Evolutionary conservation across 1,284 basidiomycete species (phyloP).

Genomic region (Amylostereum areolatum): DNA sequence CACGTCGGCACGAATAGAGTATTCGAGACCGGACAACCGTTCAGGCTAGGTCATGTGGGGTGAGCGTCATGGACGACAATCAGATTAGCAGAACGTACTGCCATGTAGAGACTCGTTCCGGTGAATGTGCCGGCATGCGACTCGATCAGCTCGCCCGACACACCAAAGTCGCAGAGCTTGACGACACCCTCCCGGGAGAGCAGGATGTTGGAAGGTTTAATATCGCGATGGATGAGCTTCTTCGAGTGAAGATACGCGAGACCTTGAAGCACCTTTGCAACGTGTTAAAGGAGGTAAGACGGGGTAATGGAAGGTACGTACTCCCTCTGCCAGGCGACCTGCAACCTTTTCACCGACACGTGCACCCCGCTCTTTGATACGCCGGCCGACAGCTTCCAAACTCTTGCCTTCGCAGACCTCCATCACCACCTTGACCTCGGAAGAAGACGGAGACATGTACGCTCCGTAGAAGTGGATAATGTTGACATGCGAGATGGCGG

Average conservation of each 20-base stretch:
- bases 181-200: constrained; percentile 83
- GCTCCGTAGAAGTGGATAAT: constrained; percentile 94
- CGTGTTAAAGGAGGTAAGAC: constrained; percentile 5
- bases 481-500: constrained; percentile 79
- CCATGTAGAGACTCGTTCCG: constrained; percentile 97
- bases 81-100: constrained; percentile 50
- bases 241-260: constrained; percentile 88
- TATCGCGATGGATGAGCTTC: constrained; percentile 94
- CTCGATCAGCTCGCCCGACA: constrained; percentile 90
- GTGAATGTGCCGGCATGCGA: constrained; percentile 94
- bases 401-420: constrained; percentile 88
- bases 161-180: constrained; percentile 95
- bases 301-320: constrained; percentile 30
- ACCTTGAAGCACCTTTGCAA: constrained; percentile 74
- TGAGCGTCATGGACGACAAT: too few species aligned
- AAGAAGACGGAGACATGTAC: constrained; percentile 89
- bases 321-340: constrained; percentile 88
- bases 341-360: constrained; percentile 90
- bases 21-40: constrained; percentile 83
- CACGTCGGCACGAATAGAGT: constrained; percentile 95
- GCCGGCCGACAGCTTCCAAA: constrained; percentile 83
- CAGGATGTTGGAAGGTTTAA: constrained; percentile 96
- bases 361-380: constrained; percentile 76
- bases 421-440: constrained; percentile 95
- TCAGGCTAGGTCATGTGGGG: constrained; percentile 62